These are phyloP conservation scores for Wickerhamomyces sydowiorum DNA, from an alignment of 805 yeast genomes.

Conservation along the genomic window DNA sequence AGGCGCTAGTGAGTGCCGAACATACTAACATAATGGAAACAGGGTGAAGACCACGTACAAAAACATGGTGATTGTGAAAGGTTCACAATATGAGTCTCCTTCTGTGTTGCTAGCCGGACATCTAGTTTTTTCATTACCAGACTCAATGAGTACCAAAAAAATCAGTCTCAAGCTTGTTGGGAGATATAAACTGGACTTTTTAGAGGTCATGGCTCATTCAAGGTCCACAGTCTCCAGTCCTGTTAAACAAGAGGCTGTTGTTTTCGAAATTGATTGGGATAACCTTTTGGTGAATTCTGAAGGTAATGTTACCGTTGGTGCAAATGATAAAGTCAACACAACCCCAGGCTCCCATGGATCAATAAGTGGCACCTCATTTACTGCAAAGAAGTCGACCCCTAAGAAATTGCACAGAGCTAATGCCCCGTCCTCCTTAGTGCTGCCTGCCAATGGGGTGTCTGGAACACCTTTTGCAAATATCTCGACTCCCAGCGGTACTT, in stretches of 20 bases:
- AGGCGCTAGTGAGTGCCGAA: too few relatives aligned
- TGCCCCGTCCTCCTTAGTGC: constrained; percentile 19
- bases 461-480: constrained; percentile 29
- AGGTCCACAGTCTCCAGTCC: constrained; percentile 30
- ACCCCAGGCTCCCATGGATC: background rate
- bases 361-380: constrained; percentile 5
- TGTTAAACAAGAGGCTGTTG: constrained; percentile 44
- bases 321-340: constrained; percentile 3
- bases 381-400: constrained; percentile 5
- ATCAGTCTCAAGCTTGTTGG: constrained; percentile 60
- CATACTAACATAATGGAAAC: constrained; percentile 5
- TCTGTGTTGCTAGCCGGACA: constrained; percentile 72
- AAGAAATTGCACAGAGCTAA: constrained; percentile 17
- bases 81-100: constrained; percentile 69
- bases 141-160: constrained; percentile 57
- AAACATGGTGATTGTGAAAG: constrained; percentile 72
- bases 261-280: constrained; percentile 76
- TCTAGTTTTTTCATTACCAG: constrained; percentile 64
- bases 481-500: constrained; percentile 16
- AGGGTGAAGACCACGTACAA: constrained; percentile 30
- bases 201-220: constrained; percentile 36
- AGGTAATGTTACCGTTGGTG: constrained; percentile 23
- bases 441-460: constrained; percentile 23
- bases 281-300: constrained; percentile 32
- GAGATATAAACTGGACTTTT: constrained; percentile 54